Percentiles rank a stretch among this genome's conserved stretches.
phyloP scores from a whole-genome alignment of 2,329 filamentous ascomycete species.

The Curvularia hawaiiensis region DNA sequence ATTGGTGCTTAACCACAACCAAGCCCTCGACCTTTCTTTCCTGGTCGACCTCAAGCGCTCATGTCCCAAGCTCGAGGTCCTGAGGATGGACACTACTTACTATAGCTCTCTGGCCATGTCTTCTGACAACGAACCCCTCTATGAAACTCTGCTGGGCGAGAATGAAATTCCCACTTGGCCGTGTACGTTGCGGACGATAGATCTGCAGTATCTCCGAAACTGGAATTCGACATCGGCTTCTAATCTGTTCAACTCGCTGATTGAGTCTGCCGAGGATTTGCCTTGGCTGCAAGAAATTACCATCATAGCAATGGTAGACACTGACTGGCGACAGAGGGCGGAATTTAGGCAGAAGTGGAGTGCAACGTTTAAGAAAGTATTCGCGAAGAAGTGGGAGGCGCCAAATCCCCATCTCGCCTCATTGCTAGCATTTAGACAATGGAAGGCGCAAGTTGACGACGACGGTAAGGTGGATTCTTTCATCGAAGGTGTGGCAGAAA shows the following conservation, averaged over 20 bases:
- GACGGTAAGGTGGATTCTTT: slow-evolving; percentile 30
- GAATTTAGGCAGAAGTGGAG: slow-evolving; percentile 81
- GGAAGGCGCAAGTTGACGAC: slow-evolving; percentile 34
- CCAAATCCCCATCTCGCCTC: slow-evolving; percentile 53
- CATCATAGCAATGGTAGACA: slow-evolving; percentile 74
- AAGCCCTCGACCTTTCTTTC: slow-evolving; percentile 77
- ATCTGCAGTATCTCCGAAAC: slow-evolving; percentile 77
- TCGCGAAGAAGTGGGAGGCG: slow-evolving; percentile 58
- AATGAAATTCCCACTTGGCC: slow-evolving; percentile 81
- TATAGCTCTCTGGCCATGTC: slow-evolving; percentile 71
- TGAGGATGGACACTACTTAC: slow-evolving; percentile 81
- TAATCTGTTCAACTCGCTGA: slow-evolving; percentile 78
- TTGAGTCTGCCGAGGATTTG: slow-evolving; percentile 71
- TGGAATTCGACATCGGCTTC: slow-evolving; percentile 73
- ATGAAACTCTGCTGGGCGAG: slow-evolving; percentile 66
- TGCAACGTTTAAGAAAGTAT: slow-evolving; percentile 69
- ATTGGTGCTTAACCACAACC: slow-evolving; percentile 78
- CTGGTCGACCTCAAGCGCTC: slow-evolving; percentile 66
- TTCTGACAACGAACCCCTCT: slow-evolving; percentile 76
- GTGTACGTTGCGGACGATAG: slow-evolving; percentile 68
- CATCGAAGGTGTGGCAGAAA: slow-evolving; percentile 26
- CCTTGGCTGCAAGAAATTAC: slow-evolving; percentile 70
- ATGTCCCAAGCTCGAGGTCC: slow-evolving; percentile 72
- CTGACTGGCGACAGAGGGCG: slow-evolving; percentile 79
- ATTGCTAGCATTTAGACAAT: slow-evolving; percentile 49